phyloP scores from a whole-genome alignment of 352 stramenopile genomes.

The Phytopythium sindhum region DNA sequence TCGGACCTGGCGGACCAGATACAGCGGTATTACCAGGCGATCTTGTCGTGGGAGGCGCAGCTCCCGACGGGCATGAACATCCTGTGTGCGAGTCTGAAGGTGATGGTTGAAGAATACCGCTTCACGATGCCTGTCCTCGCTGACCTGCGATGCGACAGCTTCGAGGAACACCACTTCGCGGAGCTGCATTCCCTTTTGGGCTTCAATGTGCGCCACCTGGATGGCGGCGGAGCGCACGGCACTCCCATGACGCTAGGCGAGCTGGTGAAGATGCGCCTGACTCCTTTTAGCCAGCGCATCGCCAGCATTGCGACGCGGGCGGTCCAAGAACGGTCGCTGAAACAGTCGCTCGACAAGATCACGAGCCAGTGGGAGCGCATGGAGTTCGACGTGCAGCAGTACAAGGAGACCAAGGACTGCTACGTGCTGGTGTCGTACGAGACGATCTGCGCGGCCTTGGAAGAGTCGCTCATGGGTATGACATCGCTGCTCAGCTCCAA shows the following conservation, averaged over 20 bases:
- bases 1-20: constrained; percentile 64
- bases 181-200: constrained; percentile 66
- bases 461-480: constrained; percentile 90
- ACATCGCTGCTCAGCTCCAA: constrained; percentile 89
- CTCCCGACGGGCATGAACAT: constrained; percentile 41
- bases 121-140: constrained; percentile 74
- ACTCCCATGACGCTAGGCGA: constrained; percentile 68
- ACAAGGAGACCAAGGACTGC: constrained; percentile 90
- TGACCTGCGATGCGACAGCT: constrained; percentile 51
- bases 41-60: constrained; percentile 47
- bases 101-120: constrained; percentile 77
- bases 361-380: constrained; percentile 72
- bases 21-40: constrained; percentile 44
- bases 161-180: constrained; percentile 61
- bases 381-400: constrained; percentile 85
- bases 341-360: constrained; percentile 90
- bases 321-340: constrained; percentile 82
- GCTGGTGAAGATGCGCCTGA: constrained; percentile 79
- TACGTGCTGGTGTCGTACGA: constrained; percentile 82
- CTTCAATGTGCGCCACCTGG: constrained; percentile 60
- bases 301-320: constrained; percentile 83
- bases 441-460: constrained; percentile 72
- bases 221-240: background rate
- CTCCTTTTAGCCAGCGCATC: constrained; percentile 71
- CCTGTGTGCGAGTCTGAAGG: constrained; percentile 63